phyloP scores from a whole-genome alignment of 2,329 filamentous ascomycete genomes.

The Stromatinia cepivora region DNA sequence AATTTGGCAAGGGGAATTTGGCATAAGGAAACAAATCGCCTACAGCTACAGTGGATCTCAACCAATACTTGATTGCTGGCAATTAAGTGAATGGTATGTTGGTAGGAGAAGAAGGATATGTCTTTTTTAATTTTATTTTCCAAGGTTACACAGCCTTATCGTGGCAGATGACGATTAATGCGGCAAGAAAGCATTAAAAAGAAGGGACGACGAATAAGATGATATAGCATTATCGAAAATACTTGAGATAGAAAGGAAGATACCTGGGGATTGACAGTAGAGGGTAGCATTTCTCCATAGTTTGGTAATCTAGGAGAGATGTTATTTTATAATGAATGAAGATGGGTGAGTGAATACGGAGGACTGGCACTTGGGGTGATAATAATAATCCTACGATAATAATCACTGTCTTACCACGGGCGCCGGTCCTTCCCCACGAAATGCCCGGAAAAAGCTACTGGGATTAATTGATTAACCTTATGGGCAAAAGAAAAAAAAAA shows the following conservation, averaged over 20 bases:
- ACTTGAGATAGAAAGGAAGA: not conserved
- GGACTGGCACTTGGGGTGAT: not conserved
- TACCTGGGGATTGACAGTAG: not conserved
- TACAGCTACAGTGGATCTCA: not conserved
- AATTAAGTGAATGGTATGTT: not conserved
- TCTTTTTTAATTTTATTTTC: not conserved
- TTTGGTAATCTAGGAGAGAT: not conserved
- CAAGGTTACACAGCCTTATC: conserved; percentile 7
- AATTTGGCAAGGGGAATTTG: not conserved
- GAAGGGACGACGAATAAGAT: conserved; percentile 10
- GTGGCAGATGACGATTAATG: not conserved
- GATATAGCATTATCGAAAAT: not conserved
- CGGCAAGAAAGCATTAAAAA: not conserved
- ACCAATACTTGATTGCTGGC: not conserved
- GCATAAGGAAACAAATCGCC: not conserved
- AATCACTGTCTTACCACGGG: not conserved
- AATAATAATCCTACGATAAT: not conserved
- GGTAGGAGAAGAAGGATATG: not conserved
- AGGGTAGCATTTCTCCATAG: not conserved
- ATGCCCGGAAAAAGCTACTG: too few relatives aligned
- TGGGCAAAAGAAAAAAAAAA: conserved; percentile 5
- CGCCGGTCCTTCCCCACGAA: not conserved
- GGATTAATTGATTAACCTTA: conserved; percentile 3
- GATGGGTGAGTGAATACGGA: not conserved
- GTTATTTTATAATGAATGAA: not conserved